Percentiles rank a stretch among this genome's conserved stretches.
phyloP scores from a whole-genome alignment of 352 stramenopile genomes.

The Globisporangium abappressorium region DNA sequence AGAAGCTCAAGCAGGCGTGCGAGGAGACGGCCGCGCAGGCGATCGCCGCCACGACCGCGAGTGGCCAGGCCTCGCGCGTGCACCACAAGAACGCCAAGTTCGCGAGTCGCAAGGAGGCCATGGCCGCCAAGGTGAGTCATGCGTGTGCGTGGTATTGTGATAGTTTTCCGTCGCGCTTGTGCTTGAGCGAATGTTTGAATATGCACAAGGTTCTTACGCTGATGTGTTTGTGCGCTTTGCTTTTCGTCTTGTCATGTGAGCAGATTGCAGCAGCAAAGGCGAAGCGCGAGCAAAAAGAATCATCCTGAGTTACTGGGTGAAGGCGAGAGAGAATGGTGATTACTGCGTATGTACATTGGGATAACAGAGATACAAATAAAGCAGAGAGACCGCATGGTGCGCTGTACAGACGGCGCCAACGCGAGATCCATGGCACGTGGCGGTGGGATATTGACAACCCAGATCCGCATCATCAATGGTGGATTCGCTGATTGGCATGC shows the following conservation, averaged over 20 bases:
- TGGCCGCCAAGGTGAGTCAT: slow-evolving; percentile 59
- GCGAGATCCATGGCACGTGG: too few relatives aligned
- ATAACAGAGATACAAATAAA: too few relatives aligned
- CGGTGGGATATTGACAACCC: too few relatives aligned
- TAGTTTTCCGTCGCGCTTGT: not conserved
- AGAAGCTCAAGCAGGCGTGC: slow-evolving; percentile 74
- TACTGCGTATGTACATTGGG: too few relatives aligned
- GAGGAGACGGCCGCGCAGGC: slow-evolving; percentile 81
- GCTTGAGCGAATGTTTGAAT: not conserved
- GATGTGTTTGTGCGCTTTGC: slow-evolving; percentile 2
- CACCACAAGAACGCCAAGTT: slow-evolving; percentile 88
- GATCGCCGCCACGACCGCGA: slow-evolving; percentile 65
- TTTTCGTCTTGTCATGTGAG: not conserved
- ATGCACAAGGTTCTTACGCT: not conserved
- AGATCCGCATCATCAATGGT: too few relatives aligned
- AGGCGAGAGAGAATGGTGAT: too few relatives aligned
- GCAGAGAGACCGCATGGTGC: too few relatives aligned
- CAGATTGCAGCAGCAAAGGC: slow-evolving; percentile 79
- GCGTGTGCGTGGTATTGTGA: not conserved
- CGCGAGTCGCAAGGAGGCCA: slow-evolving; percentile 73
- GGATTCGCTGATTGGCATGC: too few relatives aligned
- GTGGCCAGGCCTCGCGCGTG: slow-evolving; percentile 66
- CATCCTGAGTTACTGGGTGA: not conserved
- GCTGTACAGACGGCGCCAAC: too few relatives aligned
- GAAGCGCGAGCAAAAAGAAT: slow-evolving; percentile 59